These are phyloP conservation scores for Glycine tomentella DNA, from an alignment of 306 rosid genomes.

Conservation along the genomic window DNA sequence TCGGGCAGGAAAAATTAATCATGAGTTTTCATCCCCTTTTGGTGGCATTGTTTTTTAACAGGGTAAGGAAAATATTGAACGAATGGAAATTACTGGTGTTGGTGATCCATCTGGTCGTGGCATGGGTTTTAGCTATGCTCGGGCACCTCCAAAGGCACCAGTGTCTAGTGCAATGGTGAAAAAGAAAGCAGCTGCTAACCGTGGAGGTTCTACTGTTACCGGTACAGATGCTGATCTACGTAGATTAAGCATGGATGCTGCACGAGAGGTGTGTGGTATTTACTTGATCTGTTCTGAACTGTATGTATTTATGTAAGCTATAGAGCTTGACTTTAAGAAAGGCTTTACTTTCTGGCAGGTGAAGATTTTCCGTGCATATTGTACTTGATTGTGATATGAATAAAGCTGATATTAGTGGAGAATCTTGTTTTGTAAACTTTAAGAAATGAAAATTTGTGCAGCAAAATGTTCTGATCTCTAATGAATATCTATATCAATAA, in stretches of 20 bases:
- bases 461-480: conserved; percentile 25
- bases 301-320: conserved; percentile 15
- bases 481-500: conserved; percentile 16
- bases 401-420: background rate
- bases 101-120: conserved; percentile 99
- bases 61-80: conserved; percentile 96
- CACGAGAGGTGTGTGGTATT: conserved; percentile 76
- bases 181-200: conserved; percentile 77
- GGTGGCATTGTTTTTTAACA: conserved; percentile 33
- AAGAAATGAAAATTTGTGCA: background rate
- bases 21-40: background rate
- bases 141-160: conserved; percentile 86
- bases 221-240: conserved; percentile 99
- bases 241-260: conserved; percentile 99
- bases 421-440: too few relatives aligned
- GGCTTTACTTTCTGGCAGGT: background rate
- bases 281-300: conserved; percentile 35
- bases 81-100: conserved; percentile 94
- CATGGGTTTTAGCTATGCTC: conserved; percentile 91
- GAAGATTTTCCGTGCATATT: background rate
- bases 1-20: background rate
- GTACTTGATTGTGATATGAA: conserved; percentile 3
- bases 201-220: conserved; percentile 93
- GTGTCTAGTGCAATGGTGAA: conserved; percentile 78
- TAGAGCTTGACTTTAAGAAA: conserved; percentile 18